A percentile compares a stretch with the other conserved stretches of the same genome.
phyloP scores from a whole-genome alignment of 164 flowering plant species.

The Chimonanthus salicifolius region DNA sequence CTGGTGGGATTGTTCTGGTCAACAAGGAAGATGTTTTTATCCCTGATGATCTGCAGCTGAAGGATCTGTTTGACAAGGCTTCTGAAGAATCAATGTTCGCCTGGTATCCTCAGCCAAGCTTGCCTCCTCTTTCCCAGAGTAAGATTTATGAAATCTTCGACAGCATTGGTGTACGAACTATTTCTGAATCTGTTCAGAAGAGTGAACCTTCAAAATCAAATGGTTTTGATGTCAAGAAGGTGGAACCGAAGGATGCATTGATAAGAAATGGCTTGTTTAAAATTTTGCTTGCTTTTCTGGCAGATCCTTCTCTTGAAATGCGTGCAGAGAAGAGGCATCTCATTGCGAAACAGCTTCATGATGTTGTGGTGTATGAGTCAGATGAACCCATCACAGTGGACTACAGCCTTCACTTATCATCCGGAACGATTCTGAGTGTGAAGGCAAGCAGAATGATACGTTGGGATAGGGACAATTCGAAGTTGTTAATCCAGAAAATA shows the following conservation, averaged over 20 bases:
- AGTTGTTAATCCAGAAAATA: slow-evolving; percentile 36
- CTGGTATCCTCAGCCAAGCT: slow-evolving; percentile 52
- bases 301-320: slow-evolving; percentile 31
- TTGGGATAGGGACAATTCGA: slow-evolving; percentile 46
- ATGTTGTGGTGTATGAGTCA: slow-evolving; percentile 34
- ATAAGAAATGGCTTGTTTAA: slow-evolving; percentile 29
- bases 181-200: slow-evolving; percentile 44
- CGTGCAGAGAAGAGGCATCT: slow-evolving; percentile 10
- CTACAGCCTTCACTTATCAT: slow-evolving; percentile 18
- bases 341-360: slow-evolving; percentile 21
- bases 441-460: slow-evolving; percentile 33
- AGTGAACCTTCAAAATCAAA: slow-evolving; percentile 19
- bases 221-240: slow-evolving; percentile 16
- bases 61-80: slow-evolving; percentile 36
- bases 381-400: slow-evolving; percentile 29
- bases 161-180: slow-evolving; percentile 41
- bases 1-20: slow-evolving; percentile 21
- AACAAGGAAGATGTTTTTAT: slow-evolving; percentile 18
- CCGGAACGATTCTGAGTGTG: slow-evolving; percentile 14
- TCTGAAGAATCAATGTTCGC: slow-evolving; percentile 39
- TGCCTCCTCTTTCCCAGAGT: slow-evolving; percentile 24
- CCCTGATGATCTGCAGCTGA: slow-evolving; percentile 50
- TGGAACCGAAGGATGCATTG: slow-evolving; percentile 14
- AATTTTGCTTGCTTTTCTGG: slow-evolving; percentile 48
- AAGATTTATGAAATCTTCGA: slow-evolving; percentile 36